phyloP scores from a whole-genome alignment of 805 yeast genomes.

The Yarrowia sp. region DNA sequence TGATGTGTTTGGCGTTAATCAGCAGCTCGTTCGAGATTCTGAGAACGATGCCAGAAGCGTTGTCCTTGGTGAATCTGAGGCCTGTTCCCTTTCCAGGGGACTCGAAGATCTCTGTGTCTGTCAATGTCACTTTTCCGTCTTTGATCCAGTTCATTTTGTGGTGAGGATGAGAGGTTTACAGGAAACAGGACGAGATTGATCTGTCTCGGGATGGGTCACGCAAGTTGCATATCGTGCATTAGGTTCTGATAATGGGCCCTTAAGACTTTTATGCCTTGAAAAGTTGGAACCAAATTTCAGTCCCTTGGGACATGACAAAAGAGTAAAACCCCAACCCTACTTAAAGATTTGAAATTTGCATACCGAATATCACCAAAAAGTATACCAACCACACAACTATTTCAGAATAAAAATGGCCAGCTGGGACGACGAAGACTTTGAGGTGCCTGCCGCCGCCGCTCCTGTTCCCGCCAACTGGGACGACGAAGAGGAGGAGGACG shows the following conservation, averaged over 20 bases:
- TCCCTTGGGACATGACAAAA: constrained; percentile 1
- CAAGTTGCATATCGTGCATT: constrained; percentile 14
- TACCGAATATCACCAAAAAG: constrained; percentile 18
- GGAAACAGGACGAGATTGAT: too few species aligned
- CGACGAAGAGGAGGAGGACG: constrained; percentile 75
- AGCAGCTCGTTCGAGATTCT: constrained; percentile 40
- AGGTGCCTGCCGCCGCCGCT: constrained; percentile 65
- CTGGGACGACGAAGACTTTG: constrained; percentile 87
- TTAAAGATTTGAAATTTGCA: constrained; percentile 26
- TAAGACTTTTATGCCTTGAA: background rate
- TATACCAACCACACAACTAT: constrained; percentile 2
- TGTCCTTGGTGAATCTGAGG: constrained; percentile 16
- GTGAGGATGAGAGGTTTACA: background rate
- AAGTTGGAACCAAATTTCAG: background rate
- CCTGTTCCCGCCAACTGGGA: constrained; percentile 83
- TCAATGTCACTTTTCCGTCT: constrained; percentile 18
- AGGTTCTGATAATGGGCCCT: constrained; percentile 15
- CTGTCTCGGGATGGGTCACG: constrained; percentile 1
- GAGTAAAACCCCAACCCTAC: constrained; percentile 22
- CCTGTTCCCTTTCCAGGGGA: constrained; percentile 24
- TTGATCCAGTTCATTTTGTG: constrained; percentile 31
- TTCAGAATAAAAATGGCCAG: constrained; percentile 8
- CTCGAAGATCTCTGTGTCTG: constrained; percentile 10
- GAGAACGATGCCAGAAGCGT: constrained; percentile 29
- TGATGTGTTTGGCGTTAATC: constrained; percentile 38